Evolutionary conservation across 495 filamentous ascomycete species (phyloP), one percentile per base, ranked within the genome.

Genomic region (Penicillium fimorum): DNA sequence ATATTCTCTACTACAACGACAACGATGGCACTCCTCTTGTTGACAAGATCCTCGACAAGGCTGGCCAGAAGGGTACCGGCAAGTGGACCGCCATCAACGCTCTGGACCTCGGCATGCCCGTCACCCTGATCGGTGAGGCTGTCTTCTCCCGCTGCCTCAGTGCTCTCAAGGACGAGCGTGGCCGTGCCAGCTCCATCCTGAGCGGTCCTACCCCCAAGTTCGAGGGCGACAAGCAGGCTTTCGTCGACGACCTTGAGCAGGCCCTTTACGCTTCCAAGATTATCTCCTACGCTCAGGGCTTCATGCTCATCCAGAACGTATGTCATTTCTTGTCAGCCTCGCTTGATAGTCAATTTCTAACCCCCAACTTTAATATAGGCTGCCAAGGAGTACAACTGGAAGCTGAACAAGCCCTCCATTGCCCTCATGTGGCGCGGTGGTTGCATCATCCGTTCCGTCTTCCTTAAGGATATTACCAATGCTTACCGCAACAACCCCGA

Each of bases 21-120:
- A 92, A 93, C 47, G 94, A 98, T 66, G 91, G 89, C 57, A 86
- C 82, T 48, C 75, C 95, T 17, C 86, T 98, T 51, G 87, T 98
- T 47, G 94, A 97, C 82, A 97, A 98, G 84, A 98, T 98, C 68
- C 84, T 98, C 46, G 94, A 98, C 82, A 89, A 94, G 73, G 94
- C 94, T 65, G 94, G 94, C 62, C 94, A 98, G 83, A 98, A 98
- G 83, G 94, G 94, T 78, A 98, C 94, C 63, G 94, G 94, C 76
- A 98, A 98, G 81, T 98, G 94, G 94, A 98, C 94, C 56, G 95
- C 95, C 60, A 93, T 98, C 79, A 98, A 98, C 73, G 93, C 94
- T 56, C 85, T 98, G 53, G 94, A 98, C 74, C 87, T 98, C 48
- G 94, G 94, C 63, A 97, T 97, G 93, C 94, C 94, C 65, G 94